Base-by-base conservation (phyloP, 1,284 basidiomycete species). In the Hortiboletus rubellus region DNA sequence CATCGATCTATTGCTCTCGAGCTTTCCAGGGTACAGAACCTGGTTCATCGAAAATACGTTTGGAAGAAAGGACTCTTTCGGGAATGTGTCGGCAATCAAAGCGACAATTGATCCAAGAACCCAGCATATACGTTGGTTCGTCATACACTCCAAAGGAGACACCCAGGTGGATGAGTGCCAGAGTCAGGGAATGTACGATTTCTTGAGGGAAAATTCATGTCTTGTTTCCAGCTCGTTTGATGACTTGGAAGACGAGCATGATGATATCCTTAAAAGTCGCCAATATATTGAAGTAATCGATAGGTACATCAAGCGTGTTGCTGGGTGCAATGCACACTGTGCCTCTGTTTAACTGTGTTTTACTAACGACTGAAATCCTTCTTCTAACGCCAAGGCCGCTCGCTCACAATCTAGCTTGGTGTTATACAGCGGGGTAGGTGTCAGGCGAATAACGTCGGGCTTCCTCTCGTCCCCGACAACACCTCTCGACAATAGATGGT, bases 381-480 rank as follows among this genome's bases (percentile, higher is more conserved):
- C 75, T 45, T 93, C 85, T 43, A 96, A 70, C 53, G 81, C 82
- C 51, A 73, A 71, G 12, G 81, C 91, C 2, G 86, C 90, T 48
- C 77, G 72, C 62, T 90, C 84, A 59, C 91, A 89, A 65, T 97
- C 94, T 63, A 79, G 75, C 66, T 86, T 80, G 11, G 87, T 88
- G 70, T 90, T 96, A 74, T 96, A 98, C 67, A 97, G 75, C 41
- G 93, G 89, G 11, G 81, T 80, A 37, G 96, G 94, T 51, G 92
- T 83, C 44, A 97, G 76, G 12, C 96, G 83, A 63, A 98, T 94
- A 54, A 98, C 92, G 68, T 93, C 89, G 24, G 96, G 95, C 66
- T 87, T 78, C 64, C 95, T 79, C 74, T 96, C 92, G 73, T 98
- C 95, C 17, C 92, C 94, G 57, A 96, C 82, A 10, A 98, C 87